phyloP scores from a whole-genome alignment of 345 rosid species.

The Salix suchowensis region DNA sequence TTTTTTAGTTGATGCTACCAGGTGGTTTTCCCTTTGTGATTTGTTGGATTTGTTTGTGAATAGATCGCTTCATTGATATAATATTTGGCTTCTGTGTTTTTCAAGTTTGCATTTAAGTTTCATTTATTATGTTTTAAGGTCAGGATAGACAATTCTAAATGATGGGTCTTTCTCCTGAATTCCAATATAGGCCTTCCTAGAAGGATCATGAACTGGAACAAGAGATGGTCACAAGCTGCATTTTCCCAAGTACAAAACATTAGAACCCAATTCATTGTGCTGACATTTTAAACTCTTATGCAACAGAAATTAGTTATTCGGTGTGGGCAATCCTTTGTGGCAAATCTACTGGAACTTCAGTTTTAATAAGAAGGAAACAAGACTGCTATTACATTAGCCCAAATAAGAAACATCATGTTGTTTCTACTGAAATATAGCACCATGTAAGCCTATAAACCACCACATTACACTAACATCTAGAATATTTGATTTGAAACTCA shows the following conservation, averaged over 20 bases:
- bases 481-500: slow-evolving; percentile 31
- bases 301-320: neutral
- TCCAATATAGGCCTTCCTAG: slow-evolving; percentile 82
- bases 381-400: neutral
- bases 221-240: slow-evolving; percentile 93
- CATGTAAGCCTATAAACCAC: neutral
- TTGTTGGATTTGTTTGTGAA: neutral
- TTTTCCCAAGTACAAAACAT: neutral
- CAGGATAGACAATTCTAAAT: neutral
- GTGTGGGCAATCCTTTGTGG: neutral
- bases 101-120: no score
- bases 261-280: neutral
- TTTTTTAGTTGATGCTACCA: neutral
- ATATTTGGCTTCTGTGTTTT: no score
- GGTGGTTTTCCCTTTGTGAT: neutral
- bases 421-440: neutral
- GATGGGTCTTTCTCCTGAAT: slow-evolving; percentile 37
- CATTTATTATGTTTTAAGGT: no score
- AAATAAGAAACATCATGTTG: neutral
- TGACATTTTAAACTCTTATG: neutral
- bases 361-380: neutral
- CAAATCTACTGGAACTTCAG: neutral
- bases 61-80: neutral
- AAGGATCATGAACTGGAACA: slow-evolving; percentile 97
- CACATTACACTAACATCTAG: slow-evolving; percentile 5